phyloP scores from a whole-genome alignment of 2,329 filamentous ascomycete species.

The Gremmenia infestans region DNA sequence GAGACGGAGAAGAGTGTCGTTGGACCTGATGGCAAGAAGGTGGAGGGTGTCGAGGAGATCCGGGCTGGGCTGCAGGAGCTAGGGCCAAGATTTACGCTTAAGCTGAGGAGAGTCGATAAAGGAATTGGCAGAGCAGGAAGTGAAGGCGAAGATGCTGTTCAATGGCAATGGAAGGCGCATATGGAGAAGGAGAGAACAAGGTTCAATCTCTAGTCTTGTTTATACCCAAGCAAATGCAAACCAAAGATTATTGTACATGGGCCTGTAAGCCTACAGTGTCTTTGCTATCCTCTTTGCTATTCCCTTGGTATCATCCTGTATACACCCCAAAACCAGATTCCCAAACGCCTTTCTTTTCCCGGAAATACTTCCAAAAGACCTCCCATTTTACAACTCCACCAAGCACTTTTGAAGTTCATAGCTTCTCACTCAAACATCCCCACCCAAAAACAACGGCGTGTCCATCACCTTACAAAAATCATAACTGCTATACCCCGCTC shows the following conservation, averaged over 20 bases:
- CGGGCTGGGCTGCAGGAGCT: conserved; percentile 86
- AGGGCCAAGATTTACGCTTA: conserved; percentile 78
- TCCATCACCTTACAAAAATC: conserved; percentile 18
- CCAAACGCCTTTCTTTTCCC: not conserved
- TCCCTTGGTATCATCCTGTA: not conserved
- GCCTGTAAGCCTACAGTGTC: too few species aligned
- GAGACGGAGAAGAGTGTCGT: conserved; percentile 82
- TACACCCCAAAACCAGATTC: not conserved
- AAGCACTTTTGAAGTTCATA: too few species aligned
- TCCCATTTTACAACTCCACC: not conserved
- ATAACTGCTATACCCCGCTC: conserved; percentile 24
- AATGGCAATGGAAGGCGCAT: conserved; percentile 94
- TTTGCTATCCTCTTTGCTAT: too few species aligned
- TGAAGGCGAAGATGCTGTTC: conserved; percentile 40
- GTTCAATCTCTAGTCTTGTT: conserved; percentile 70
- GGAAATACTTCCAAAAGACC: not conserved
- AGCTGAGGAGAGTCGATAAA: conserved; percentile 85
- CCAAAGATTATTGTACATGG: not conserved
- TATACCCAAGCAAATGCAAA: not conserved
- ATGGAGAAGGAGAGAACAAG: conserved; percentile 93
- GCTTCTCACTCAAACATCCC: not conserved
- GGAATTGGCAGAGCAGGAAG: conserved; percentile 69
- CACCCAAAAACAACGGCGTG: not conserved
- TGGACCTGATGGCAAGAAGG: conserved; percentile 72
- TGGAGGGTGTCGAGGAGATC: conserved; percentile 81